Evolutionary conservation across 495 filamentous ascomycete species (phyloP), one percentile per base, ranked within the genome.

Genomic region (Aspergillus sparsus): DNA sequence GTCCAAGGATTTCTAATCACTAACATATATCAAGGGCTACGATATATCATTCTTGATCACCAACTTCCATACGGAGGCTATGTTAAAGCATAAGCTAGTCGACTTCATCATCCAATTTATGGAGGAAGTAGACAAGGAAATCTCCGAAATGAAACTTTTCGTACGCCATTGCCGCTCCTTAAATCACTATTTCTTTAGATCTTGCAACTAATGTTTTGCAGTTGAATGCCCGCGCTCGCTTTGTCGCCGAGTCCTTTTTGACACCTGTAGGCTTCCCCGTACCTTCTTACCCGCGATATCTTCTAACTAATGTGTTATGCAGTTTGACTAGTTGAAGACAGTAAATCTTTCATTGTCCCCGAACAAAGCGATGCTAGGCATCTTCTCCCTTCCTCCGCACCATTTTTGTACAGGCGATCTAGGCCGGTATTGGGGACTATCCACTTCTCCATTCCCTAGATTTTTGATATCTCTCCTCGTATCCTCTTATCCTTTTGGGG

Each of bases 121-220:
- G 93, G 93, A 98, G 76, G 95, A 99, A 68, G 94, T 98, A 33
- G 94, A 98, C 69, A 98, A 98, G 80, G 95, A 99, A 74, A 98
- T 98, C 53, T 98, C 93, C 1, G 95, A 98, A 76, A 97, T 98
- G 94, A 99, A 99, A 84, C 85, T 99, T 62, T 99, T 98, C 75
- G 93, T 98, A 85, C 52, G 91, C 82, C 21, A 27, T 27, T 27
- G 18, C 10, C 9, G 13, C 13, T 63, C 37, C n/a, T 3, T 7
- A 10, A 72, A 44, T n/a, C 70, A 71, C 57, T 7, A 16, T 33
- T n/a, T 12, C 46, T 18, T 59, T 33, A 16, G 11, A 18, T 10
- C 9, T 13, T n/a, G 5, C 10, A 50, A 64, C 42, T 65, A 73
- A 60, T 79, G 47, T 10, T 13, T 15, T 13, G 16, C 66, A 98